A percentile compares a stretch with the other conserved stretches of the same genome.
phyloP scores from a whole-genome alignment of 1,284 basidiomycete genomes.

The Sanghuangporus sanghuang region DNA sequence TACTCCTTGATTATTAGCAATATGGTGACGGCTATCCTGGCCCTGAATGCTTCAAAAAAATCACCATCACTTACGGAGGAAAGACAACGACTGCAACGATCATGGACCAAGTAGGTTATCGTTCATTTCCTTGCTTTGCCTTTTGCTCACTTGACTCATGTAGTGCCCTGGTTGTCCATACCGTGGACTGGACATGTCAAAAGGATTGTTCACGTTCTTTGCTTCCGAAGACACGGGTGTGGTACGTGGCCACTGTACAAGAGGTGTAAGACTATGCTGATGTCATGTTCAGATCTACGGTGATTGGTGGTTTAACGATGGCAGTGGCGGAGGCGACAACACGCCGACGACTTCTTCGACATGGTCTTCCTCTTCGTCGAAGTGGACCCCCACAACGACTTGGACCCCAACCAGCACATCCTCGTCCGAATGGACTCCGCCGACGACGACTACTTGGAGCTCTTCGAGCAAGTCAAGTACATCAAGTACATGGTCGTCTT shows the following conservation, averaged over 20 bases:
- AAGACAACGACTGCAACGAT: conserved; percentile 59
- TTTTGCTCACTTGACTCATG: conserved; percentile 1
- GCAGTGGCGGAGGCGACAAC: conserved; percentile 20
- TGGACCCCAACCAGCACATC: conserved; percentile 13
- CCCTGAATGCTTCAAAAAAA: conserved; percentile 54
- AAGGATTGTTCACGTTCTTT: conserved; percentile 66
- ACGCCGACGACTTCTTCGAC: conserved; percentile 17
- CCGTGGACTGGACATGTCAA: conserved; percentile 75
- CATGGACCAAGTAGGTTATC: conserved; percentile 52
- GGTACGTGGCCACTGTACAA: neutral
- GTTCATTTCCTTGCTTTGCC: conserved; percentile 5
- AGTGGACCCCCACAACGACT: conserved; percentile 5
- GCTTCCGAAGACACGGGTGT: conserved; percentile 44
- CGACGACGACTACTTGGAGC: conserved; percentile 21
- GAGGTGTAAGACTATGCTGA: neutral
- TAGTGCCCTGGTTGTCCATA: conserved; percentile 70
- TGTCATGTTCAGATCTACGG: conserved; percentile 35
- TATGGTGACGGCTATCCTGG: conserved; percentile 54
- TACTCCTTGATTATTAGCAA: conserved; percentile 30
- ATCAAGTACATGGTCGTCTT: too few species aligned
- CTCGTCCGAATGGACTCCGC: neutral
- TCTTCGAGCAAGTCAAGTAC: neutral
- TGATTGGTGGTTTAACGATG: conserved; percentile 45
- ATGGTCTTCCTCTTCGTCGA: neutral
- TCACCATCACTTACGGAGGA: conserved; percentile 63